Evolutionary conservation across 495 filamentous ascomycete species (phyloP), one percentile per base, ranked within the genome.

Genomic region (Tuber brumale): DNA sequence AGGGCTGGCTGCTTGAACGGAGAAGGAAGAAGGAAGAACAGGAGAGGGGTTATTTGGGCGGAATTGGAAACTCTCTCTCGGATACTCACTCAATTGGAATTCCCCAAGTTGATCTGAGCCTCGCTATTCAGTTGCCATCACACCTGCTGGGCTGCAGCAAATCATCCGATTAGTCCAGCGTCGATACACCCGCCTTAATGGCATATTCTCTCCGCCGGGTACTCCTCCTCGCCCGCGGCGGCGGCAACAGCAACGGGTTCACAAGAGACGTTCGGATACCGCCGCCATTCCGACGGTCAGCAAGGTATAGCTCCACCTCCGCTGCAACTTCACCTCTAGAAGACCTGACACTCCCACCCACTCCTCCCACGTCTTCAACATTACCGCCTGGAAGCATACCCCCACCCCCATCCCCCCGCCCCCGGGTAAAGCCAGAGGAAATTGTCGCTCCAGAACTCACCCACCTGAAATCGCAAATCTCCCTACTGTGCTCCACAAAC

Each of bases 391-490:
- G 51, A 31, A 61, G 16, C 72, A 76, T 43, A 43, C 72, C 31
- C 48, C 72, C 45, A 57, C 75, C 44, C 48, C 72, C 45, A 57
- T 71, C 44, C 43, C 70, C 0, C 41, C 75, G n/a, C 73, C 69
- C 43, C 72, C 81, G 69, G 19, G 69, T 82, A 27, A 76, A 19
- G 16, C 81, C 81, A 31, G 81, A 82, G 39, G 72, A 82, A 14
- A 73, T 82, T 43, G 81, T 82, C 21, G 75, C 77, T 42, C 61
- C 73, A 16, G 81, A 82, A 73, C 77, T 82, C 31, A 73, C 42
- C 51, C 81, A 82, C 39, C 80, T 82, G 16, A 82, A 82, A 43
- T 76, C 76, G 23, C 81, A 82, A 51, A 82, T 82, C 69, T 74
- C 74, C 51, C 73, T 82, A 27, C 81, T 82, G 35, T 81, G 81